Evolutionary conservation across 345 rosid genomes (phyloP), one percentile per base, ranked within the genome.

Genomic region (Eucalyptus marginata): DNA sequence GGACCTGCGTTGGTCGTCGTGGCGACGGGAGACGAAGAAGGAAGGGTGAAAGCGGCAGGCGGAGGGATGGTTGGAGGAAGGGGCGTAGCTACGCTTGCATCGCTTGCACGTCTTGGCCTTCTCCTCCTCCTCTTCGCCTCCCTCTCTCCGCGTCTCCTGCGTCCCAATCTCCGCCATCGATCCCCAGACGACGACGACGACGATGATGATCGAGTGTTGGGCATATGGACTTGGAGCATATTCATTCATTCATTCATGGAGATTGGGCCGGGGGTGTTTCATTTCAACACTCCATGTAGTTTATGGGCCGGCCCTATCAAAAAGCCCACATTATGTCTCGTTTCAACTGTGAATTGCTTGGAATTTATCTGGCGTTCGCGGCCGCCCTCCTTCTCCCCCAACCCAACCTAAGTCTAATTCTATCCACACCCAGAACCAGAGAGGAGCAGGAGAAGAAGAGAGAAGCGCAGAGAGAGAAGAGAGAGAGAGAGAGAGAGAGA

Each of bases 1-100:
- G 17, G 66, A 97, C 99, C 99, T 94, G 90, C 92, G 96, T 90
- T 96, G 99, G 90, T 97, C 99, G 92, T 96, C 99, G 94, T 97
- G 99, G 90, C 98, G 99, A 71, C 98, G 98, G 88, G 98, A 96
- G 86, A 97, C 99, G 90, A 95, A 96, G 92, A 96, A 95, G 66
- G 99, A 95, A 91, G 96, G 93, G 90, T 97, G 99, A 90, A 95
- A 97, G 81, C 97, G 95, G 88, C 99, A 97, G 52, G 99, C 91
- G 86, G 94, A 94, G 46, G 95, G 86, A 89, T 90, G 66, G 90
- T 97, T 96, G n/a, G 95, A 92, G 18, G 96, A 92, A 49, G 91
- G 88, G n/a, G 27, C 91, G 94, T 90, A 97, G 62, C 91, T 89
- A 40, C 62, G 92, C 88, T 96, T 92, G 93, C 99, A 97, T 88